These are phyloP conservation scores for Diddensiella santjacobensis DNA, from an alignment of 805 yeast genomes.

Conservation along the genomic window DNA sequence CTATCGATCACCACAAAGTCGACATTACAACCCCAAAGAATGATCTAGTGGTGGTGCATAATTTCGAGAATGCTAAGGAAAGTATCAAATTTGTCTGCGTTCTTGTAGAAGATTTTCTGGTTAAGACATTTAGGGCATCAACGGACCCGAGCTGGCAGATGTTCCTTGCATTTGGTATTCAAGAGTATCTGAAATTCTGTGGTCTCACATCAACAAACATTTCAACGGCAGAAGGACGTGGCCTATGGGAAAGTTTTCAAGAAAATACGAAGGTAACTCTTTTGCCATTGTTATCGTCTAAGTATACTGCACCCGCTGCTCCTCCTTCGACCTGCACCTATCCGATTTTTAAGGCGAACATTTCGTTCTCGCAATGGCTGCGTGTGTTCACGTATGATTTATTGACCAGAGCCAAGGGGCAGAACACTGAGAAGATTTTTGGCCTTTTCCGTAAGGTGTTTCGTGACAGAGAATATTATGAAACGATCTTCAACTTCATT, in stretches of 20 bases:
- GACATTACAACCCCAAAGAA: slow-evolving; percentile 39
- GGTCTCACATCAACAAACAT: slow-evolving; percentile 37
- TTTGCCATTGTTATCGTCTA: slow-evolving; percentile 69
- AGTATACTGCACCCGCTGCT: slow-evolving; percentile 57
- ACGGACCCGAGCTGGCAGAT: slow-evolving; percentile 81
- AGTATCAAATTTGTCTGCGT: slow-evolving; percentile 58
- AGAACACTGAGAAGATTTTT: slow-evolving; percentile 46
- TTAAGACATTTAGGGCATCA: slow-evolving; percentile 85
- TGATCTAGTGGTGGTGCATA: slow-evolving; percentile 50
- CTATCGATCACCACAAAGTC: slow-evolving; percentile 61
- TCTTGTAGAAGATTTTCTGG: slow-evolving; percentile 65
- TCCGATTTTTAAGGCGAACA: slow-evolving; percentile 55
- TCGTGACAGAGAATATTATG: slow-evolving; percentile 55
- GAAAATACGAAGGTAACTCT: slow-evolving; percentile 68
- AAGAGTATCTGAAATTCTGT: slow-evolving; percentile 69
- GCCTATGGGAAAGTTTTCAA: slow-evolving; percentile 60
- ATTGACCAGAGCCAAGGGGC: slow-evolving; percentile 41
- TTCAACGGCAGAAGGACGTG: slow-evolving; percentile 14
- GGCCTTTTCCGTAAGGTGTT: slow-evolving; percentile 61
- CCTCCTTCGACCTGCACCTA: slow-evolving; percentile 45
- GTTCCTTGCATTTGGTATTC: slow-evolving; percentile 84
- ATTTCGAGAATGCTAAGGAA: slow-evolving; percentile 61
- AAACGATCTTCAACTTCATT: slow-evolving; percentile 62
- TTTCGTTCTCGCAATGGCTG: slow-evolving; percentile 61
- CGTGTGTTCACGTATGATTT: slow-evolving; percentile 64